Evolutionary conservation across 768 basidiomycete genomes (phyloP).

Genomic region (Kwoniella mangroviensis): DNA sequence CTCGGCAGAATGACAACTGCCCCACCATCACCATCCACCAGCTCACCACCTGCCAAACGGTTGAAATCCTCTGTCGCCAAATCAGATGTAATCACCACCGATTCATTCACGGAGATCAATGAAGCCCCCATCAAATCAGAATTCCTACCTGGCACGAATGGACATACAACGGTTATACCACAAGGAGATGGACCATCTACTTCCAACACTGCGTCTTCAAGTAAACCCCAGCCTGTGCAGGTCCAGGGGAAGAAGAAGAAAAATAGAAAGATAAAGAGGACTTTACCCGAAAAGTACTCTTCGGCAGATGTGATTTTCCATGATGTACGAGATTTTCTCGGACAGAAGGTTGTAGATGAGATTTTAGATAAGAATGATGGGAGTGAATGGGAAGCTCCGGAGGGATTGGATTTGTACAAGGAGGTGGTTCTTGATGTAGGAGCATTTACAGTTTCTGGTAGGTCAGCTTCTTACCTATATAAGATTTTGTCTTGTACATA

Average conservation of each 20-base stretch:
- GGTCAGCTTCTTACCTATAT: conserved; percentile 49
- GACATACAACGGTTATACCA: neutral
- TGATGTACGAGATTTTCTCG: conserved; percentile 73
- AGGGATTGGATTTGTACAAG: conserved; percentile 67
- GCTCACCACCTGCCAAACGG: conserved; percentile 37
- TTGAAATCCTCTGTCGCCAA: conserved; percentile 9
- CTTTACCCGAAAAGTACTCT: conserved; percentile 69
- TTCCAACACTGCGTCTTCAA: neutral
- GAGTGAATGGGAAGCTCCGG: conserved; percentile 58
- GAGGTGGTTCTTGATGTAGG: conserved; percentile 67
- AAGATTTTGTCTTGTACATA: conserved; percentile 62
- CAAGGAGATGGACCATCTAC: neutral
- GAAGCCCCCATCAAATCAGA: conserved; percentile 39
- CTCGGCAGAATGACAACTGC: conserved; percentile 31
- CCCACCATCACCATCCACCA: conserved; percentile 17
- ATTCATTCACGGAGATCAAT: conserved; percentile 22
- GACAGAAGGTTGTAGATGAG: conserved; percentile 64
- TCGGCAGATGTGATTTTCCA: conserved; percentile 74
- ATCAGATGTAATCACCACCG: conserved; percentile 13
- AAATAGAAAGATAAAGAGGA: conserved; percentile 56
- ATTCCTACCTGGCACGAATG: conserved; percentile 6
- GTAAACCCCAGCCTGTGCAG: neutral
- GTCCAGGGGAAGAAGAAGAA: conserved; percentile 19
- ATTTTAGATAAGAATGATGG: conserved; percentile 61
- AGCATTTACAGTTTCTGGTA: conserved; percentile 64